These are phyloP conservation scores for Centrapalus pauciflorus DNA, from an alignment of 129 eudicot species.

Conservation along the genomic window DNA sequence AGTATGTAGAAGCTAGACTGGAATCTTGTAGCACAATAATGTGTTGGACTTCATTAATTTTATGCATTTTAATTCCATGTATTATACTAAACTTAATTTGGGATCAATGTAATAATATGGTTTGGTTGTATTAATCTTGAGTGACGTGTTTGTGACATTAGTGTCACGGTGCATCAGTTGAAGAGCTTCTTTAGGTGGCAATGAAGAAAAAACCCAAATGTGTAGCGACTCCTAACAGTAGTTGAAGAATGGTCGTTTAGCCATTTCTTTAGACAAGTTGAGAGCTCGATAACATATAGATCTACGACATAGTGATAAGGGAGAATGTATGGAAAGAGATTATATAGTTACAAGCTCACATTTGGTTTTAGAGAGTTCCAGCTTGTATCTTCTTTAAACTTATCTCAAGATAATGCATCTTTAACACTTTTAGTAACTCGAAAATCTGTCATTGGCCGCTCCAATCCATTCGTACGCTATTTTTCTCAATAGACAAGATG, in stretches of 20 bases:
- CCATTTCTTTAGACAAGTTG: slow-evolving; percentile 28
- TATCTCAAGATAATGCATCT: neutral
- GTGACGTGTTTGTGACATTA: no score
- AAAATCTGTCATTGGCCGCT: neutral
- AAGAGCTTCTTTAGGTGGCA: slow-evolving; percentile 56
- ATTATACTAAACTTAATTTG: no score
- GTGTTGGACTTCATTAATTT: no score
- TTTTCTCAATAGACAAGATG: no score
- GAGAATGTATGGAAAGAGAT: slow-evolving; percentile 18
- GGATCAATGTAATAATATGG: no score
- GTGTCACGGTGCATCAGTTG: slow-evolving; percentile 91
- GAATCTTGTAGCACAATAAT: no score
- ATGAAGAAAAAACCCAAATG: slow-evolving; percentile 8
- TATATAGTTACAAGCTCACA: slow-evolving; percentile 35
- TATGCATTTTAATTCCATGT: no score
- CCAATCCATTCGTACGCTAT: neutral
- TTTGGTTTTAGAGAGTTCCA: slow-evolving; percentile 39
- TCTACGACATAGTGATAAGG: slow-evolving; percentile 28
- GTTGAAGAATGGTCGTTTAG: slow-evolving; percentile 14
- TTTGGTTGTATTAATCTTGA: no score
- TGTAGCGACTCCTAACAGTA: neutral
- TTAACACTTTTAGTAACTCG: neutral
- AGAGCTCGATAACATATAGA: slow-evolving; percentile 53
- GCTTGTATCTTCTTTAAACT: slow-evolving; percentile 5
- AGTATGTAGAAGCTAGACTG: no score